Evolutionary conservation across 169 alveolate species (phyloP).

Genomic region (Cryptosporidium ryanae): DNA sequence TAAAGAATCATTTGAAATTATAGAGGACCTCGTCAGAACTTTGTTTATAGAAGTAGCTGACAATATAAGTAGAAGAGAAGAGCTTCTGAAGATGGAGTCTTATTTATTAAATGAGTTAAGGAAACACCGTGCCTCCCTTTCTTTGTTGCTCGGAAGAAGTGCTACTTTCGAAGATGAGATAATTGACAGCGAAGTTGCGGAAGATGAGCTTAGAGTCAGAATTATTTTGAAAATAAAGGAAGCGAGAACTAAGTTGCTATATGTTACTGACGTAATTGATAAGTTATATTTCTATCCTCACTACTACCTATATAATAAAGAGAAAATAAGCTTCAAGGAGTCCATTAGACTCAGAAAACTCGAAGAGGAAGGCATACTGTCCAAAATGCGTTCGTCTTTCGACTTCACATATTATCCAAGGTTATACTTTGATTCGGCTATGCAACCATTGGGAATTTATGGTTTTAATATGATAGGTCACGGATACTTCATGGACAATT

Average conservation of each 20-base stretch:
- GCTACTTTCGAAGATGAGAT: conserved; percentile 40
- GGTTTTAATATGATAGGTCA: conserved; percentile 11
- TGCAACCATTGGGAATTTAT: conserved; percentile 13
- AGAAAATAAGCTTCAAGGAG: conserved; percentile 12
- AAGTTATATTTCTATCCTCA: conserved; percentile 40
- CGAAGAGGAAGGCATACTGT: too few species aligned
- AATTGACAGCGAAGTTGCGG: neutral
- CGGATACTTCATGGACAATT: neutral
- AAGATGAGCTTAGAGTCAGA: conserved; percentile 25
- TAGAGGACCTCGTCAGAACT: conserved; percentile 27
- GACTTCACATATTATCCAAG: conserved; percentile 21
- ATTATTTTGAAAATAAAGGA: conserved; percentile 36
- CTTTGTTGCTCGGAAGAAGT: conserved; percentile 3
- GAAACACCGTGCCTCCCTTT: conserved; percentile 23
- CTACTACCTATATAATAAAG: neutral
- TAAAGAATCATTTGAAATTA: conserved; percentile 23
- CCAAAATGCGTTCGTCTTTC: neutral
- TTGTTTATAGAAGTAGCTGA: neutral
- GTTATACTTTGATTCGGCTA: conserved; percentile 1
- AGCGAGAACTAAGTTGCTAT: conserved; percentile 29
- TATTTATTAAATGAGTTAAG: conserved; percentile 15
- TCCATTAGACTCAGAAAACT: too few species aligned
- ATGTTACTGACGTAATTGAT: conserved; percentile 35
- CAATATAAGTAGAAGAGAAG: neutral
- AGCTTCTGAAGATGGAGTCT: conserved; percentile 29